Percentiles rank a stretch among this genome's conserved stretches.
Evolutionary conservation across 148 eudicot species (phyloP).

Genomic region (Vaccinium darrowii): DNA sequence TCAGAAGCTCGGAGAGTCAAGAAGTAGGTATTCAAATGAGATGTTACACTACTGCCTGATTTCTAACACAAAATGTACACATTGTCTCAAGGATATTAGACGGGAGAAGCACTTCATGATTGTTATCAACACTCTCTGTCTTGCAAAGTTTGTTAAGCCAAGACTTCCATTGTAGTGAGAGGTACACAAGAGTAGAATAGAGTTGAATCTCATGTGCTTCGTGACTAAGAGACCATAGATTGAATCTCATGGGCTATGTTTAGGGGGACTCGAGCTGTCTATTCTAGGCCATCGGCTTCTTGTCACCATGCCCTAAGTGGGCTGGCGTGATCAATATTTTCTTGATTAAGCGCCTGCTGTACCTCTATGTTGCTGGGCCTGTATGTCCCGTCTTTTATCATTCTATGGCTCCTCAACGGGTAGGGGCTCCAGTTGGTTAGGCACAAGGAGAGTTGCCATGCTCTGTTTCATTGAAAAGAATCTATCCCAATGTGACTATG

Average conservation of each 20-base stretch:
- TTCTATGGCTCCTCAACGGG: neutral
- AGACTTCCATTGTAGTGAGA: neutral
- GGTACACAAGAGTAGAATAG: neutral
- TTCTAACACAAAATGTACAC: neutral
- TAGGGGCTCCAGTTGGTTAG: neutral
- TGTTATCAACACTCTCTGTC: neutral
- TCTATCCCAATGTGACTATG: neutral
- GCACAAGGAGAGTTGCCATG: neutral
- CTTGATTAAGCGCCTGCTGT: neutral
- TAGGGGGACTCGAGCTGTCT: neutral
- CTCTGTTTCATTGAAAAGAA: neutral
- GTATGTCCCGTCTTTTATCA: neutral
- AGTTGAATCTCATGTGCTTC: neutral
- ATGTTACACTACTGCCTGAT: neutral
- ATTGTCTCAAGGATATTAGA: neutral
- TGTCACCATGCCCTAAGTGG: neutral
- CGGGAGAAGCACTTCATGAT: neutral
- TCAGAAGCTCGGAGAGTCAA: neutral
- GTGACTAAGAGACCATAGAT: neutral
- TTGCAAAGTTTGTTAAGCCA: neutral
- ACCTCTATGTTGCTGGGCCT: neutral
- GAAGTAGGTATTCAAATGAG: neutral
- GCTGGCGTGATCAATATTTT: neutral
- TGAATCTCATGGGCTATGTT: neutral
- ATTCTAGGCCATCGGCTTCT: neutral